Base-by-base conservation (phyloP, 2,329 filamentous ascomycete genomes). In the Penicillium griseofulvum region DNA sequence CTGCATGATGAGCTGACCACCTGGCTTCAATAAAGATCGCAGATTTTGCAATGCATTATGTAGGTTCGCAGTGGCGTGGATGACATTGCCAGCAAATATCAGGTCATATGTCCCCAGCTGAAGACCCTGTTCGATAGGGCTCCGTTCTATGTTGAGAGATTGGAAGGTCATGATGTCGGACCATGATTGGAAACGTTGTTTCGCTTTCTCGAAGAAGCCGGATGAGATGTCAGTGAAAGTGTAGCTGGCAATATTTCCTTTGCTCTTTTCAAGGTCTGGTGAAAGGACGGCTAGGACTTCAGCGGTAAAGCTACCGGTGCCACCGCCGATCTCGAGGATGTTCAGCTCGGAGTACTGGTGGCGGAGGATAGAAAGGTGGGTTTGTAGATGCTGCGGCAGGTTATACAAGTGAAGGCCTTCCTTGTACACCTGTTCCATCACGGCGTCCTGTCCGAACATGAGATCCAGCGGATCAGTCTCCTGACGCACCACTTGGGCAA, bases 171-270 rank as follows among this genome's bases (percentile, higher is more conserved):
- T 66, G 5, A 67, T 61, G 17, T 59, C 53, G 3, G 48, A 54
- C 62, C 62, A 65, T 10, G 54, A 2, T 4, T 60, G 52, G 44
- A 71, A 71, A 9, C 57, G 55, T 19, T 61, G 56, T 17, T 66
- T 59, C 0, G 68, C 68, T 11, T 62, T 65, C 17, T 67, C 61
- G 12, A 72, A 66, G 28, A 71, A 70, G 0, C 64, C 66, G 1
- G 61, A 55, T 0, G 68, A 69, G n/a, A 72, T 65, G 43, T 72
- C 71, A 0, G 67, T 71, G 47, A 69, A 72, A 0, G 62, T 68
- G 39, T 69, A 71, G 7, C 37, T 58, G 26, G 55, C 49, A 17
- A 65, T 58, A 10, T 49, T 64, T 14, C 46, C 49, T 26, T 38
- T 51, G 10, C 22, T 31, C 6, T 53, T 22, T 7, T 42, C 49